A percentile compares a stretch with the other conserved stretches of the same genome.
phyloP scores from a whole-genome alignment of 1,284 basidiomycete species.

The Melampsora americana region DNA sequence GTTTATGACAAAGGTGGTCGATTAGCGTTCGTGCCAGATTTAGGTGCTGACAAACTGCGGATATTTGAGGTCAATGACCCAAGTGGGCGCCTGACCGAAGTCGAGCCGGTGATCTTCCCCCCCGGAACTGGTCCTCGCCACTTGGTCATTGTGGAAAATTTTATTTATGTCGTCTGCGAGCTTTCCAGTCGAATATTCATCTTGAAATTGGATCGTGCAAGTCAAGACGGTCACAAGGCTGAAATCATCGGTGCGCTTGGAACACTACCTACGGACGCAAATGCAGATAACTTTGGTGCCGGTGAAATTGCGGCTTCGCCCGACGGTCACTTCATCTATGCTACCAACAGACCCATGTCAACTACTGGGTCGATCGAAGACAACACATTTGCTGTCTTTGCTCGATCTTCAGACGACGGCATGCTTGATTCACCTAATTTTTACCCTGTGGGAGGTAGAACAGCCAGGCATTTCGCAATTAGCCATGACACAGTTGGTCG shows the following conservation, averaged over 20 bases:
- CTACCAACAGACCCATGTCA: slow-evolving; percentile 20
- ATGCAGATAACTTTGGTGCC: slow-evolving; percentile 24
- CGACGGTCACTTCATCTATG: slow-evolving; percentile 35
- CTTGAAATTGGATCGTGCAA: background rate
- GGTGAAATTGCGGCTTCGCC: slow-evolving; percentile 30
- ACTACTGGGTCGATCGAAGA: slow-evolving; percentile 1
- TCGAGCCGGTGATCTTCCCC: slow-evolving; percentile 6
- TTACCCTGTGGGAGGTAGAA: slow-evolving; percentile 1
- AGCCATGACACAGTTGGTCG: slow-evolving; percentile 1
- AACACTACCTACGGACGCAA: slow-evolving; percentile 10
- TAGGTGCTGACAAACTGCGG: slow-evolving; percentile 29
- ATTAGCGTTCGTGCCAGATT: slow-evolving; percentile 24
- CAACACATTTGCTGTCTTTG: slow-evolving; percentile 31
- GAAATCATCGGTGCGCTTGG: slow-evolving; percentile 7
- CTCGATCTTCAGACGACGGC: background rate
- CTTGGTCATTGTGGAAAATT: slow-evolving; percentile 8
- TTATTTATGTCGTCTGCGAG: slow-evolving; percentile 29
- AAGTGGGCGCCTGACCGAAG: slow-evolving; percentile 1
- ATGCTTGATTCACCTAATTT: background rate
- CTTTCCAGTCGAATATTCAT: slow-evolving; percentile 24
- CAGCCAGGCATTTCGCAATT: background rate
- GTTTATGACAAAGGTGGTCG: slow-evolving; percentile 10
- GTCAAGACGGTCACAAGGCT: background rate
- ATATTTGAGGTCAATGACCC: background rate
- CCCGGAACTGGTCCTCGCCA: slow-evolving; percentile 34